Evolutionary conservation across 805 yeast genomes (phyloP), one percentile per base, ranked within the genome.

Genomic region (Kodamaea kakaduensis): DNA sequence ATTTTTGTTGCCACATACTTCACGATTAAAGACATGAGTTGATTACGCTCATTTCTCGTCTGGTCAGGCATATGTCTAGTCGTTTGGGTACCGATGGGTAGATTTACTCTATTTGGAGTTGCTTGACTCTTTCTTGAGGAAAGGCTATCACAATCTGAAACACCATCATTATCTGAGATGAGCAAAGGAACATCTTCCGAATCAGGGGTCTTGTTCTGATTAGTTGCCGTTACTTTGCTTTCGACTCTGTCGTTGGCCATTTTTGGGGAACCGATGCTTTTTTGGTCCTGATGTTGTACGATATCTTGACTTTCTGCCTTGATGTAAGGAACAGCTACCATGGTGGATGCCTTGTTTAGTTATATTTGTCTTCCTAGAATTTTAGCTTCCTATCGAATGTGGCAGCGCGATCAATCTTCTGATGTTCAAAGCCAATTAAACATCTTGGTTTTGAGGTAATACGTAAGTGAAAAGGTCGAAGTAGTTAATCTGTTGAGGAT

Each of bases 1-100:
- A 67, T 67, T 42, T 67, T 67, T 43, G 64, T 63, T 4, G 71
- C 61, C 22, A 66, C 50, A 40, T 67, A 67, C 44, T 65, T 66
- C 23, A 67, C 69, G 15, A 65, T 55, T 6, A 67, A 55, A 32
- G 58, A 59, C 73, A 67, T 67, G 21, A 67, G 49, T 40, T 63
- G 62, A 27, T 48, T 55, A 33, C 65, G 52, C 42, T 65, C 67
- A 13, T 45, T 36, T 31, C 51, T 50, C 44, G 59, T 54, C 19
- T 52, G 52, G 18, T 46, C 56, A 1, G 54, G 19, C 10, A 38
- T 28, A 18, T 15, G 10, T 10, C 9, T 14, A 9, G 13, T 19
- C 7, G 28, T 8, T 13, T 25, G 25, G 17, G 30, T 6, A 3
- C 15, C 6, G 5, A 20, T 12, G 27, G 16, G 7, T 15, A n/a